phyloP scores from a whole-genome alignment of 192 early-diverging fungal species.

The Allomyces arbusculus region DNA sequence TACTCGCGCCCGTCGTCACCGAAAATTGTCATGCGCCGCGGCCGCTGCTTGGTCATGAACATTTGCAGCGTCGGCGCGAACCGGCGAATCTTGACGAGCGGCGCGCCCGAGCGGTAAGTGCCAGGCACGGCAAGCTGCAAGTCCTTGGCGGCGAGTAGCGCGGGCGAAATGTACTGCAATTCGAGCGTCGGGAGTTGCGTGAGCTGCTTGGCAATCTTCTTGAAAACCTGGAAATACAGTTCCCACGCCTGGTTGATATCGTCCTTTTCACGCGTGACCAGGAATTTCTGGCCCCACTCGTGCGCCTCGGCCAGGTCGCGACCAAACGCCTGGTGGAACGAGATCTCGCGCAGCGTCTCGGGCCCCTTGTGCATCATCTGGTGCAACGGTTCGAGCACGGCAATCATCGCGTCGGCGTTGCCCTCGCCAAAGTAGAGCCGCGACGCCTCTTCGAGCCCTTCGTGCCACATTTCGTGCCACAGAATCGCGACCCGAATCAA shows the following conservation, averaged over 20 bases:
- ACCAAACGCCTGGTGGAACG: constrained; percentile 79
- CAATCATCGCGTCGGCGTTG: constrained; percentile 74
- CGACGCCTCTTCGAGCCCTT: constrained; percentile 74
- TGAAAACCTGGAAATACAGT: constrained; percentile 57
- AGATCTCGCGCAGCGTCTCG: constrained; percentile 68
- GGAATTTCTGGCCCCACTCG: constrained; percentile 62
- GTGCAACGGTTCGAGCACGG: constrained; percentile 65
- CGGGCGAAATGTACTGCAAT: constrained; percentile 76
- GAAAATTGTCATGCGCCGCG: constrained; percentile 58
- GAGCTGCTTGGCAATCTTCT: constrained; percentile 59
- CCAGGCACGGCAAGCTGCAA: constrained; percentile 56
- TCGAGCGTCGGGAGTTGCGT: constrained; percentile 62
- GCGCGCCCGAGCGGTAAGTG: constrained; percentile 65
- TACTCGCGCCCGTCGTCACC: constrained; percentile 82
- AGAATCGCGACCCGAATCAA: constrained; percentile 89
- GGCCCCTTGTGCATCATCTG: constrained; percentile 54
- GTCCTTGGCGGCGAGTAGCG: constrained; percentile 55
- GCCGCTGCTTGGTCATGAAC: constrained; percentile 79
- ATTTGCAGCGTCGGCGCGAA: constrained; percentile 68
- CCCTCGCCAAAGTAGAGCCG: constrained; percentile 53
- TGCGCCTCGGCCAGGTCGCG: constrained; percentile 64
- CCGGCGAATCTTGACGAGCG: constrained; percentile 66
- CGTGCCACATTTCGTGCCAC: constrained; percentile 96
- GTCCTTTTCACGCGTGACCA: constrained; percentile 50
- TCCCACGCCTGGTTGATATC: constrained; percentile 89